phyloP scores from a whole-genome alignment of 2,329 filamentous ascomycete genomes.

The Fusarium concolor region DNA sequence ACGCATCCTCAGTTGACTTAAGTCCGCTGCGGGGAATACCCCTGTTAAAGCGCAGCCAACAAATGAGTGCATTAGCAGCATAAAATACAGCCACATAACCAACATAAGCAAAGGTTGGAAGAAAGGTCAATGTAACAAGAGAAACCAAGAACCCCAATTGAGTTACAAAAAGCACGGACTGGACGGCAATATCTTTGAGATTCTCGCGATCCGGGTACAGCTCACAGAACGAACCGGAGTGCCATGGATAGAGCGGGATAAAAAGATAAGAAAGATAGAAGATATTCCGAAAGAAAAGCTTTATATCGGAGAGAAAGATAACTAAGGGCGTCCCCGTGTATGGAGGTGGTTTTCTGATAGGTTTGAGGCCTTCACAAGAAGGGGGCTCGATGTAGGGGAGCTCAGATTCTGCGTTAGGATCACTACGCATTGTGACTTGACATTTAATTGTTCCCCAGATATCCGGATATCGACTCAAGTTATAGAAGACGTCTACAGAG shows the following conservation, averaged over 20 bases:
- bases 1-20: constrained; percentile 14
- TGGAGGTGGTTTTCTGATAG: constrained; percentile 10
- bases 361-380: constrained; percentile 10
- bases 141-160: constrained; percentile 18
- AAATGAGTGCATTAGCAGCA: constrained; percentile 5
- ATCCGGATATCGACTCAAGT: no score
- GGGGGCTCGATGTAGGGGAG: constrained; percentile 18
- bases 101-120: constrained; percentile 7
- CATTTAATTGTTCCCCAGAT: no score
- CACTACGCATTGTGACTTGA: background rate
- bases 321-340: constrained; percentile 22
- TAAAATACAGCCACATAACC: constrained; percentile 1
- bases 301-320: constrained; percentile 11
- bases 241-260: constrained; percentile 6
- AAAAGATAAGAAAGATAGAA: constrained; percentile 18
- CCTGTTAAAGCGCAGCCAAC: constrained; percentile 20
- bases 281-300: constrained; percentile 18
- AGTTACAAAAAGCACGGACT: constrained; percentile 1
- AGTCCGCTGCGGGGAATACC: constrained; percentile 16
- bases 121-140: background rate
- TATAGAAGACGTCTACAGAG: background rate
- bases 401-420: background rate
- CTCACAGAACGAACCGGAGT: constrained; percentile 9
- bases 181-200: constrained; percentile 6
- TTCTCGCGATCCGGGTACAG: constrained; percentile 21